A percentile compares a stretch with the other conserved stretches of the same genome.
Evolutionary conservation across 768 basidiomycete genomes (phyloP).

Genomic region (Suillus hirtellus): DNA sequence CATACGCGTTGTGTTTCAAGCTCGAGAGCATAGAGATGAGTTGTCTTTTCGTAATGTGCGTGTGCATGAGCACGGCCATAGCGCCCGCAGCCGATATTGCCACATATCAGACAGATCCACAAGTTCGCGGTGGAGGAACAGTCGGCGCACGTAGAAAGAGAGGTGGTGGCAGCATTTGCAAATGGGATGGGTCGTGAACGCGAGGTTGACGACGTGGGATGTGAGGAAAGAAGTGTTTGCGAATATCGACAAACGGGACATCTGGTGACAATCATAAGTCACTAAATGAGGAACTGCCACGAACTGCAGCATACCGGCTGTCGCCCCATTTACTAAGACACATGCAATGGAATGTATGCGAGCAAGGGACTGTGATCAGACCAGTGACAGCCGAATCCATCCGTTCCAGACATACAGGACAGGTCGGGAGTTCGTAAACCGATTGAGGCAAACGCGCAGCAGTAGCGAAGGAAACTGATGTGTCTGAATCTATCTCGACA

Average conservation of each 20-base stretch:
- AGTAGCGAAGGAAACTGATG: slow-evolving; percentile 52
- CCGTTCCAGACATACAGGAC: slow-evolving; percentile 95
- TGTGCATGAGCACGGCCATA: slow-evolving; percentile 95
- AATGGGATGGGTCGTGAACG: slow-evolving; percentile 53
- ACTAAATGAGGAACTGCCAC: neutral
- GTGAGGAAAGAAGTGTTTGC: slow-evolving; percentile 78
- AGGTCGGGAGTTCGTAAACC: slow-evolving; percentile 86
- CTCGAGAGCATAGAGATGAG: slow-evolving; percentile 93
- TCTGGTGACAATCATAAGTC: slow-evolving; percentile 36
- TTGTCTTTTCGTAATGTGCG: slow-evolving; percentile 85
- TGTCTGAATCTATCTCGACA: slow-evolving; percentile 67
- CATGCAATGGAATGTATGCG: slow-evolving; percentile 93
- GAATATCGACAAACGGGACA: slow-evolving; percentile 96
- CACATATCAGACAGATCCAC: slow-evolving; percentile 98
- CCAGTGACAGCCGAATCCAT: slow-evolving; percentile 96
- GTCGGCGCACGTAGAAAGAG: slow-evolving; percentile 63
- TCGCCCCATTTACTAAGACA: slow-evolving; percentile 97
- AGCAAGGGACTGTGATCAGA: slow-evolving; percentile 93
- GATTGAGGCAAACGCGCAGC: slow-evolving; percentile 56
- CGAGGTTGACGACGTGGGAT: slow-evolving; percentile 59
- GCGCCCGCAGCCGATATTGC: slow-evolving; percentile 92
- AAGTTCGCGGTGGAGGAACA: slow-evolving; percentile 80
- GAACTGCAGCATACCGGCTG: slow-evolving; percentile 58
- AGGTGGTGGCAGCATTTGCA: slow-evolving; percentile 49
- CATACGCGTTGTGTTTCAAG: slow-evolving; percentile 96